phyloP scores from a whole-genome alignment of 139 green algal genomes.

The Asterochloris sp. region DNA sequence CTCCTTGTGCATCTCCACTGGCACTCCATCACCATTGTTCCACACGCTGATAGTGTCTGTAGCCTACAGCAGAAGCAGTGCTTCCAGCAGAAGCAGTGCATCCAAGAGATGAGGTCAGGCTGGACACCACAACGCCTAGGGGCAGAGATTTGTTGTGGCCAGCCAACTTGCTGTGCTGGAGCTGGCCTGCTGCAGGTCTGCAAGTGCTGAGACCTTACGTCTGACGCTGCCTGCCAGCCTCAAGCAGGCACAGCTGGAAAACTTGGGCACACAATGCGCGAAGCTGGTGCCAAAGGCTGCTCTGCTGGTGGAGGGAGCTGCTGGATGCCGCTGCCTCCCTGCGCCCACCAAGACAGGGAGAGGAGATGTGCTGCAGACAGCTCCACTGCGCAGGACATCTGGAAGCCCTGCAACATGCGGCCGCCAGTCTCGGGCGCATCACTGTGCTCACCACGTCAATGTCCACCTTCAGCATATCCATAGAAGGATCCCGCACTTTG shows the following conservation, averaged over 20 bases:
- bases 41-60: slow-evolving; percentile 79
- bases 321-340: neutral
- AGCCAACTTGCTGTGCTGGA: neutral
- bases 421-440: neutral
- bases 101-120: neutral
- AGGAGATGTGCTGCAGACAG: no score
- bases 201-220: no score
- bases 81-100: neutral
- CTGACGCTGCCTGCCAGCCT: no score
- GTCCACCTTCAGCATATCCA: slow-evolving; percentile 87
- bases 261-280: no score
- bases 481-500: slow-evolving; percentile 91
- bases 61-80: slow-evolving; percentile 36
- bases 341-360: no score
- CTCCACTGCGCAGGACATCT: no score
- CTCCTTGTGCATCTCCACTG: slow-evolving; percentile 94
- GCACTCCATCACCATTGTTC: slow-evolving; percentile 96
- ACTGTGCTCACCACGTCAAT: slow-evolving; percentile 66
- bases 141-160: neutral
- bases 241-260: no score
- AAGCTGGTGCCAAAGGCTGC: neutral
- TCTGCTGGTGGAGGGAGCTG: neutral
- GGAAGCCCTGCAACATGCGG: no score
- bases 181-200: no score
- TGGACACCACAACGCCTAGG: no score